phyloP scores from a whole-genome alignment of 176 grass and related monocot species.

The Poa annua region DNA sequence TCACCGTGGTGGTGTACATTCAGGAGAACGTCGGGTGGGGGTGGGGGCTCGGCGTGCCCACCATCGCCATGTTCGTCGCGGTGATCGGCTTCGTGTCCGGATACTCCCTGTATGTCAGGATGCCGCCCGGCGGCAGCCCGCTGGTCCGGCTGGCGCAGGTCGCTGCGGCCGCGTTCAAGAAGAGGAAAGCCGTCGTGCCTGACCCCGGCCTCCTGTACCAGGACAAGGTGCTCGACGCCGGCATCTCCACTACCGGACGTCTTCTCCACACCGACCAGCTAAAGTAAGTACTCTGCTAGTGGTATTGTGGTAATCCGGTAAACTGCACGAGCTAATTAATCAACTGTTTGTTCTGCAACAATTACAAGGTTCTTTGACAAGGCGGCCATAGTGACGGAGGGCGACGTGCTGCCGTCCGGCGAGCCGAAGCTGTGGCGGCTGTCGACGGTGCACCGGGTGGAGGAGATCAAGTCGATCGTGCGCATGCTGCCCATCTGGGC shows the following conservation, averaged over 20 bases:
- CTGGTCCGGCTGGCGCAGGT: constrained; percentile 62
- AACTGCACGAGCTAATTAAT: neutral
- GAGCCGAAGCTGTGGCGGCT: constrained; percentile 62
- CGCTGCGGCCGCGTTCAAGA: constrained; percentile 55
- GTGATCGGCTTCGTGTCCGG: constrained; percentile 62
- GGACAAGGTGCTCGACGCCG: constrained; percentile 64
- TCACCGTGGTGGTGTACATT: constrained; percentile 64
- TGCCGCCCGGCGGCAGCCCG: constrained; percentile 67
- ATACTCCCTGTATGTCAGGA: constrained; percentile 59
- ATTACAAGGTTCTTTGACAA: constrained; percentile 67
- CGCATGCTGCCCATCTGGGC: constrained; percentile 76
- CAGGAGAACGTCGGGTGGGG: constrained; percentile 75
- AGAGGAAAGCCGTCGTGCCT: constrained; percentile 45
- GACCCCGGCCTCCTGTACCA: constrained; percentile 52
- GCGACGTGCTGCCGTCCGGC: constrained; percentile 63
- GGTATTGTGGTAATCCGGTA: neutral
- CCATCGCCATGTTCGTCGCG: constrained; percentile 59
- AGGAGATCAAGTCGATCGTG: constrained; percentile 89
- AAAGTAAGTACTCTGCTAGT: constrained; percentile 43
- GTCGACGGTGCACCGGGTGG: constrained; percentile 83
- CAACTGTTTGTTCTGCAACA: neutral
- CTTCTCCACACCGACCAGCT: constrained; percentile 81
- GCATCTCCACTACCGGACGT: constrained; percentile 59
- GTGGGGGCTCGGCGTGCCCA: constrained; percentile 68
- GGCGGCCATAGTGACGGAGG: constrained; percentile 61